Evolutionary conservation across 805 yeast genomes (phyloP), one percentile per base, ranked within the genome.

Genomic region (Hanseniaspora lindneri): DNA sequence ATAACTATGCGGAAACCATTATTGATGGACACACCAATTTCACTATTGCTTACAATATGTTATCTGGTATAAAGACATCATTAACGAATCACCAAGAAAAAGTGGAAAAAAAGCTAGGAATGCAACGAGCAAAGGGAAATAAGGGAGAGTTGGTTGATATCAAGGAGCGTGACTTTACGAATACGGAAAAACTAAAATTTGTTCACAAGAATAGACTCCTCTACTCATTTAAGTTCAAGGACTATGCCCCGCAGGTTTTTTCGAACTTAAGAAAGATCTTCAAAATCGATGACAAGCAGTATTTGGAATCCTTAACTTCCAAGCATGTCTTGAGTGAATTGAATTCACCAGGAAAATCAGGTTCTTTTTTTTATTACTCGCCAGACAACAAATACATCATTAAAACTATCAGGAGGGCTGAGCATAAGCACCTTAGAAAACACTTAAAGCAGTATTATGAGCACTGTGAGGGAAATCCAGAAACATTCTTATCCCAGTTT

Each of bases 281-380:
- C 67, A 87, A 88, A 13, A 71, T 92, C 25, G 97, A 92, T 59
- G 95, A 95, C 2, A 97, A 96, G 0, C 98, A 94, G 63, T 92
- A 94, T 63, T 70, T 92, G 49, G 79, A 89, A 56, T 85, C 96
- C 0, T 71, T 92, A 55, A 89, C 97, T 0, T 89, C 96, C 19
- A 87, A 87, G 62, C 89, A 89, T 60, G 83, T 92, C 53, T 73
- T 92, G 33, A 82, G 92, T 24, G 96, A 89, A 65, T 69, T 87
- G 54, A 94, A 89, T 19, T 87, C 96, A 1, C 96, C 97, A 0
- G 98, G 98, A 3, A 92, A 92, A 63, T 82, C 94, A 58, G 98
- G 98, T 0, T 86, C 96, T 0, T 89, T 89, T 60, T 92, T 92
- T 61, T 92, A 92, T 67, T 94, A 83, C 63, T 86, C 96, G 5